Conservation (phyloP, 441 rosid species). For the Gossypium schwendimanii region DNA sequence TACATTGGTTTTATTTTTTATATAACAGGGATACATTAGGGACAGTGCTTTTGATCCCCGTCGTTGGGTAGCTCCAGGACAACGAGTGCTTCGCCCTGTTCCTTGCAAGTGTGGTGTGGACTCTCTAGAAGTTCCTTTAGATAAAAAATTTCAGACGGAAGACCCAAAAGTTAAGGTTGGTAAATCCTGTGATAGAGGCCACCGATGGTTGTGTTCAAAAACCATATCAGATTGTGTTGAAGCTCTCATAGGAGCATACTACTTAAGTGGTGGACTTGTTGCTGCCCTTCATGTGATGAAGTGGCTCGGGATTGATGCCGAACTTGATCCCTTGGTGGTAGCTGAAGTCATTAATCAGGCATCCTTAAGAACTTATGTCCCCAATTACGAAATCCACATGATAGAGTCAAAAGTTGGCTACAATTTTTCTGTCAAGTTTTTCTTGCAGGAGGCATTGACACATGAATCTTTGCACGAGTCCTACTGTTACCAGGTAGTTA, state of each 20-base stretch:
- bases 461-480: constrained; percentile 52
- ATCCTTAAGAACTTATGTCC: constrained; percentile 36
- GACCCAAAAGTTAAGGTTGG: constrained; percentile 47
- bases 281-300: constrained; percentile 68
- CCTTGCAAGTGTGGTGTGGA: constrained; percentile 69
- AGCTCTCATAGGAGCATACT: constrained; percentile 83
- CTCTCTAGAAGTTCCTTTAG: constrained; percentile 67
- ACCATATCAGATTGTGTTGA: constrained; percentile 85
- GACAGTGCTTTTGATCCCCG: constrained; percentile 82
- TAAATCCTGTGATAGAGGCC: constrained; percentile 69
- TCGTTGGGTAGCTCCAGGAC: constrained; percentile 94
- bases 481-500: constrained; percentile 66
- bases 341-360: constrained; percentile 42
- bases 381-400: constrained; percentile 39
- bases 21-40: constrained; percentile 66
- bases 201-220: constrained; percentile 86
- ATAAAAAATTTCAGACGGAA: constrained; percentile 45
- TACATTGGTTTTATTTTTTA: constrained; percentile 12
- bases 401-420: constrained; percentile 66
- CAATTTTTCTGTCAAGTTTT: constrained; percentile 55
- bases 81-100: constrained; percentile 37
- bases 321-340: constrained; percentile 39
- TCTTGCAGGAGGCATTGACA: constrained; percentile 77
- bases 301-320: constrained; percentile 67
- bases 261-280: constrained; percentile 55